Percentiles rank a stretch among this genome's conserved stretches.
Evolutionary conservation across 2,329 filamentous ascomycete species (phyloP).

Genomic region (Apiospora pterosperma): DNA sequence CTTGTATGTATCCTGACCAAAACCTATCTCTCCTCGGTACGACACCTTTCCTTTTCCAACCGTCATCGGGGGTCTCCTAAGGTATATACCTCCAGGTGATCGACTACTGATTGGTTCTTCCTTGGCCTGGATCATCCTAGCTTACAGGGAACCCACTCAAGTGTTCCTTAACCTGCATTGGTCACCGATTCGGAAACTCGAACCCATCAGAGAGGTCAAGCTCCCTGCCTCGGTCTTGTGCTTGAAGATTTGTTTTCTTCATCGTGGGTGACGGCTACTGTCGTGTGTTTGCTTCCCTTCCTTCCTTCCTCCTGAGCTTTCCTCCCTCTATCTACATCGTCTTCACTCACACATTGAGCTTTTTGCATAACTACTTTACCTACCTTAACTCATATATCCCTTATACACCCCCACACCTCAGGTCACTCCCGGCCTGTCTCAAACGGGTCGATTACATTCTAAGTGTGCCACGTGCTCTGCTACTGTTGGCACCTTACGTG

Average conservation of each 20-base stretch:
- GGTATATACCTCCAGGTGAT: not conserved
- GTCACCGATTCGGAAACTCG: slow-evolving; percentile 4
- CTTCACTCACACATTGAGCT: not conserved
- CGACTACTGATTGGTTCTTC: not conserved
- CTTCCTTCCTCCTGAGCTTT: not conserved
- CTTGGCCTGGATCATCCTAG: not conserved
- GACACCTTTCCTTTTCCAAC: not conserved
- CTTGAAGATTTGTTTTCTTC: not conserved
- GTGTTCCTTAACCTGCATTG: not conserved
- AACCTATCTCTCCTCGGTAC: not conserved
- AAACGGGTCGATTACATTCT: not conserved
- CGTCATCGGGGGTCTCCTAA: not conserved
- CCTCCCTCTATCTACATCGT: too few relatives aligned
- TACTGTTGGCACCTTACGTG: not conserved
- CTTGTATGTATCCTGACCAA: not conserved
- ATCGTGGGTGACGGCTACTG: not conserved
- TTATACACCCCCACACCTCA: not conserved
- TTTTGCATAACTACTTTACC: not conserved
- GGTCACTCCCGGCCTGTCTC: not conserved
- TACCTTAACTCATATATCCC: not conserved
- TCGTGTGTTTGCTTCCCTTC: not conserved
- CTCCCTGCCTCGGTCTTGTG: not conserved
- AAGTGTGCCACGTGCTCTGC: not conserved
- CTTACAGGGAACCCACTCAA: not conserved
- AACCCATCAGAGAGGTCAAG: not conserved